Evolutionary conservation across 2,329 filamentous ascomycete species (phyloP), one percentile per base, ranked within the genome.

Genomic region (Annulohypoxylon truncatum): DNA sequence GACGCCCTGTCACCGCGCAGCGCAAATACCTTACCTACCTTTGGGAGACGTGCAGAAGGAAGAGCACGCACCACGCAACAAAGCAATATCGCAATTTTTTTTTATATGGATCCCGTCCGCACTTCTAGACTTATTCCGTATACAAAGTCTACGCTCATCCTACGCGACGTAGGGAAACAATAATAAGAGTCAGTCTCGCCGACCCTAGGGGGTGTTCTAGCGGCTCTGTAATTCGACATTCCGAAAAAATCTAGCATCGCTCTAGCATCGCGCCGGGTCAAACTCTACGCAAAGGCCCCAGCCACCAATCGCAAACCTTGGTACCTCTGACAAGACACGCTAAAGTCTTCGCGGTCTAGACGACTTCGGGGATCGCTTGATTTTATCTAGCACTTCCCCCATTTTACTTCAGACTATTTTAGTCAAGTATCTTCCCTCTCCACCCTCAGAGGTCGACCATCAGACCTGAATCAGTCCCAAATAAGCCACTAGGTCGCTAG

Each of bases 141-240:
- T 38, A 58, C 57, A 48, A 13, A 13, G 46, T 46, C 29, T 57
- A 40, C 44, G 50, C 51, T 51, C 29, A 12, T 20, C 46, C 50
- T 50, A 33, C 55, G 57, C 62, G 54, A 62, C 58, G 53, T 56
- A 61, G 64, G 46, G 44, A 69, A 57, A 64, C 61, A 64, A 52
- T 69, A 71, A 70, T 59, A 74, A 74, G 73, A 75, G 73, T 73
- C 73, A 74, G 72, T 73, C 69, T 75, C 73, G 71, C 67, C 68
- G 56, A 65, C 64, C 61, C 61, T 54, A 63, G 61, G 57, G 28
- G 57, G 28, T 64, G 47, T 56, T 65, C 66, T 72, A 72, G 73
- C 70, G 74, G 71, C 70, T 71, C 72, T 65, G 63, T 50, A 61
- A 51, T 65, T 71, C 67, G 62, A 63, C 70, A 59, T 69, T 69